Conservation (phyloP, 768 basidiomycete genomes). For the Asterophora parasitica region DNA sequence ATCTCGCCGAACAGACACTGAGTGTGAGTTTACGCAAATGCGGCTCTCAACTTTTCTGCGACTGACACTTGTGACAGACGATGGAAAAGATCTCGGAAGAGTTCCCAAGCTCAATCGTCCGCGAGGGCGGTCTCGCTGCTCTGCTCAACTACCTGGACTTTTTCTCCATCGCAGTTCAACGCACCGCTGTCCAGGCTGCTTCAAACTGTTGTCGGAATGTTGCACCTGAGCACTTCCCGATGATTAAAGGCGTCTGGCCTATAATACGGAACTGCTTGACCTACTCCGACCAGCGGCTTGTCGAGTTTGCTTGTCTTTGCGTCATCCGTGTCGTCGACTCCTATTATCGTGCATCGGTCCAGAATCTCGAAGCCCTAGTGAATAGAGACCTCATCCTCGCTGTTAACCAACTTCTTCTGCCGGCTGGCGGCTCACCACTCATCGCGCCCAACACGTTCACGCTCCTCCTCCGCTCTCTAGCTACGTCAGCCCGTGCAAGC, state of each 20-base stretch:
- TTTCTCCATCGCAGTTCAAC: constrained; percentile 95
- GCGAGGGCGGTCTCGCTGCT: constrained; percentile 91
- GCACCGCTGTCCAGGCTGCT: constrained; percentile 93
- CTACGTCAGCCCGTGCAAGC: constrained; percentile 83
- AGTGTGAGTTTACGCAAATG: constrained; percentile 61
- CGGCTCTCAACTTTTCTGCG: constrained; percentile 15
- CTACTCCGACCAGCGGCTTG: constrained; percentile 94
- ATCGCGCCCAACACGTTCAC: constrained; percentile 88
- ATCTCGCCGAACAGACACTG: constrained; percentile 95
- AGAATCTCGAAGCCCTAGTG: constrained; percentile 83
- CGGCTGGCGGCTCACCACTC: constrained; percentile 81
- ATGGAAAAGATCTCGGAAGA: constrained; percentile 98
- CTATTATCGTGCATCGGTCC: constrained; percentile 79
- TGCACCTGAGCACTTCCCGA: constrained; percentile 80
- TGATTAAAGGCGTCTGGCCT: constrained; percentile 87
- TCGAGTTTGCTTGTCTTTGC: constrained; percentile 93
- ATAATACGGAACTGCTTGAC: constrained; percentile 89
- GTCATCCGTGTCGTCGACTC: constrained; percentile 93
- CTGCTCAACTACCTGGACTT: constrained; percentile 96
- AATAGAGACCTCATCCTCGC: constrained; percentile 76
- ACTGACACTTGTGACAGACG: constrained; percentile 52
- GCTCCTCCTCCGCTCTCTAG: constrained; percentile 77
- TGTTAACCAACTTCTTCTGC: constrained; percentile 79
- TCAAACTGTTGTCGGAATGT: constrained; percentile 96
- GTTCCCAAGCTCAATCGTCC: constrained; percentile 91